phyloP scores from a whole-genome alignment of 176 grass and related monocot species.

The Themeda triandra region DNA sequence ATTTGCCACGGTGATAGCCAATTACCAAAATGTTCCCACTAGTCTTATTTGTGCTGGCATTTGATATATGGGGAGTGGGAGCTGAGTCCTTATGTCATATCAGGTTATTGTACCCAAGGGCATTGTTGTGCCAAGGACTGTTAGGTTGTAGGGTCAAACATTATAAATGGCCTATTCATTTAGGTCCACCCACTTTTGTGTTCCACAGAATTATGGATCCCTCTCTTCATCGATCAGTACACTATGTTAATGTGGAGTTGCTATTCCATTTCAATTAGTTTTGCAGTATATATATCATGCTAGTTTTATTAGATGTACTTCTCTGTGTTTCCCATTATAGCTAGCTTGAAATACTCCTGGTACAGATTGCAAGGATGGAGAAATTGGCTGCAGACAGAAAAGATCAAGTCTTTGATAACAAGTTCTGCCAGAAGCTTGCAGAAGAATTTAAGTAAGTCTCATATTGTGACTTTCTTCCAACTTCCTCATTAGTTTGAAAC shows the following conservation, averaged over 20 bases:
- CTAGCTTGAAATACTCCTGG: background rate
- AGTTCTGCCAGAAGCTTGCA: conserved; percentile 51
- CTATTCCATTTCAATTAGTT: background rate
- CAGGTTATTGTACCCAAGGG: background rate
- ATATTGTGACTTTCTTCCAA: background rate
- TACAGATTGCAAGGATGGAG: conserved; percentile 54
- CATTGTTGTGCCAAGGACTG: background rate
- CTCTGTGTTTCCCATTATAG: background rate
- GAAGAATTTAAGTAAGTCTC: conserved; percentile 58
- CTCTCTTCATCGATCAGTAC: background rate
- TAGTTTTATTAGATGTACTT: background rate
- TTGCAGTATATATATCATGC: background rate
- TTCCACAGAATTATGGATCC: background rate
- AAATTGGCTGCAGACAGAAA: conserved; percentile 35
- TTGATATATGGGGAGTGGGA: background rate
- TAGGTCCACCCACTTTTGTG: background rate
- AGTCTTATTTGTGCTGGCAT: background rate
- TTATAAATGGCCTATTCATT: background rate
- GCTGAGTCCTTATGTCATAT: background rate
- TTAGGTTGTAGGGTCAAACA: background rate
- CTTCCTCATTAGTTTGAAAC: background rate
- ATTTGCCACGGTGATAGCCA: background rate
- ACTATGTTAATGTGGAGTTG: background rate
- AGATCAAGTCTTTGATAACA: conserved; percentile 29
- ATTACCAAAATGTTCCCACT: background rate